Conservation (phyloP, 129 eudicot species). For the Silybum marianum region DNA sequence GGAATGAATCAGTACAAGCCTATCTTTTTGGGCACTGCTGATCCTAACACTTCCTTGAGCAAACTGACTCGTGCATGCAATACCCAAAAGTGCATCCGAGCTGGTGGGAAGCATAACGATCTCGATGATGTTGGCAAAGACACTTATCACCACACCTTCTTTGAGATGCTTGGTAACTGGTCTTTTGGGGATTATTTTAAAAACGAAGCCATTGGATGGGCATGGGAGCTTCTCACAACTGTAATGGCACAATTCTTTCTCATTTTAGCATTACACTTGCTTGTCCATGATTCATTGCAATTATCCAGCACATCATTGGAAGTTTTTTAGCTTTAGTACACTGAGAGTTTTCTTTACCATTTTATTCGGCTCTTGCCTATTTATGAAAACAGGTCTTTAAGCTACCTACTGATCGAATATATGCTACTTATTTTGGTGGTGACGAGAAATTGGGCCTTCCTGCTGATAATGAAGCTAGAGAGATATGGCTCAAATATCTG, state of each 20-base stretch:
- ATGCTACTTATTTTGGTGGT: conserved; percentile 98
- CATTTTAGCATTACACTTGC: neutral
- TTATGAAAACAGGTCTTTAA: conserved; percentile 59
- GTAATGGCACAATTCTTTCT: conserved; percentile 31
- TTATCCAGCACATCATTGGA: neutral
- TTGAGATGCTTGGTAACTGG: conserved; percentile 99
- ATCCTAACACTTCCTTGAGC: conserved; percentile 80
- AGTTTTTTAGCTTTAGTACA: neutral
- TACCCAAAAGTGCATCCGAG: conserved; percentile 92
- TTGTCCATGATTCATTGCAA: neutral
- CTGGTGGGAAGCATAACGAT: conserved; percentile 98
- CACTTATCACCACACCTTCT: conserved; percentile 96
- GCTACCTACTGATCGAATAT: conserved; percentile 75
- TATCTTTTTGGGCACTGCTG: conserved; percentile 83
- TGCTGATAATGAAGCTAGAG: conserved; percentile 85
- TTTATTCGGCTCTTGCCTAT: conserved; percentile 6
- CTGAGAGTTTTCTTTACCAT: neutral
- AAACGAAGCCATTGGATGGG: conserved; percentile 87
- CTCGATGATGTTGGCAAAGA: conserved; percentile 99
- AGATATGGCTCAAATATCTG: conserved; percentile 77
- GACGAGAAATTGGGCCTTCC: conserved; percentile 91
- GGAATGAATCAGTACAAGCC: conserved; percentile 99
- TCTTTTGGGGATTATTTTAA: conserved; percentile 96
- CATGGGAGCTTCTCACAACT: conserved; percentile 92
- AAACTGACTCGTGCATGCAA: conserved; percentile 91